phyloP scores from a whole-genome alignment of 116 monocot genomes.

The Phalaenopsis hybrid region DNA sequence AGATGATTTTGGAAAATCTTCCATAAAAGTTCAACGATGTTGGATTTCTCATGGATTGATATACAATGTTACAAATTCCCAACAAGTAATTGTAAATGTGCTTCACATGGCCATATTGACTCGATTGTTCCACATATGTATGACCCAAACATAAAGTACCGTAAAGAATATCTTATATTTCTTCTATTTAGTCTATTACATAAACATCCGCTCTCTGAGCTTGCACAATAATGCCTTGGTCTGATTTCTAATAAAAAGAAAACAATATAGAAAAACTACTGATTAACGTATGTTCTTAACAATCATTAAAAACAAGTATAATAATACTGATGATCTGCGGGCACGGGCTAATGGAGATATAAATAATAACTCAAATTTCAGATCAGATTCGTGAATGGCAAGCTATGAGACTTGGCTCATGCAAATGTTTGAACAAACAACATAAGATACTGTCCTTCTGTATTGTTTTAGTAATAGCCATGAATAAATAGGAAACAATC shows the following conservation, averaged over 20 bases:
- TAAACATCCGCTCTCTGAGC: background rate
- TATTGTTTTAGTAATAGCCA: too few species aligned
- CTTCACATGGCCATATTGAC: background rate
- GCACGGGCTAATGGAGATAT: too few species aligned
- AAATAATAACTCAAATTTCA: too few species aligned
- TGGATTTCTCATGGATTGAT: background rate
- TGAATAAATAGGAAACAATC: too few species aligned
- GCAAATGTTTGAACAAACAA: too few species aligned
- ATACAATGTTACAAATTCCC: background rate
- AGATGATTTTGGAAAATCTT: background rate
- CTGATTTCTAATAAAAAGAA: background rate
- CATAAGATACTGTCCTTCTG: too few species aligned
- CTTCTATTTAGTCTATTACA: background rate
- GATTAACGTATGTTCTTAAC: too few species aligned
- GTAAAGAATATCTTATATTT: background rate
- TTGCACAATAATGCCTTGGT: background rate
- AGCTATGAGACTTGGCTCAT: too few species aligned
- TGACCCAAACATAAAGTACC: background rate
- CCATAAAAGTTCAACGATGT: background rate
- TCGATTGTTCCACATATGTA: background rate
- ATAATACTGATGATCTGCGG: too few species aligned
- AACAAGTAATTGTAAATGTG: slow-evolving; percentile 1
- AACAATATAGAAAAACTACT: background rate
- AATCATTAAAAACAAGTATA: too few species aligned
- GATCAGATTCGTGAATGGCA: too few species aligned